A percentile compares a stretch with the other conserved stretches of the same genome.
Conservation (phyloP, 176 grass and related monocot species). For the Tuctoria greenei region DNA sequence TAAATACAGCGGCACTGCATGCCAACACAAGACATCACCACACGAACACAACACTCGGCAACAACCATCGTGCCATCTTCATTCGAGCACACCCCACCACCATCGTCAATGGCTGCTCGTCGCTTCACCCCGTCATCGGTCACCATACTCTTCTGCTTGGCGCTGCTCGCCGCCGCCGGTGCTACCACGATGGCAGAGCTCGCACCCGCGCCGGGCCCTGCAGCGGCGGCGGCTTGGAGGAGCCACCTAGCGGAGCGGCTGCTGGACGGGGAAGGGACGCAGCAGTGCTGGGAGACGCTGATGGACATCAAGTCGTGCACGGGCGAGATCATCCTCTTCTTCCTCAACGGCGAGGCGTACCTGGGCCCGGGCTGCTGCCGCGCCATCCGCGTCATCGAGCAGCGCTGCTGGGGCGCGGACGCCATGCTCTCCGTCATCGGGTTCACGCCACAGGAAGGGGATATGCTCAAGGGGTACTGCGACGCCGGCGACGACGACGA, state of each 20-base stretch:
- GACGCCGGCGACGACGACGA: slow-evolving; percentile 17
- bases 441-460: slow-evolving; percentile 67
- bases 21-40: not conserved
- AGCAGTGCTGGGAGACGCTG: slow-evolving; percentile 69
- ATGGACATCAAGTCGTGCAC: slow-evolving; percentile 70
- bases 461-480: slow-evolving; percentile 69
- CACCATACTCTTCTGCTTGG: slow-evolving; percentile 7
- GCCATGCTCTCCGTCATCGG: slow-evolving; percentile 57
- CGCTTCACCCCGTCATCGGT: not conserved
- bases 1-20: slow-evolving; percentile 32
- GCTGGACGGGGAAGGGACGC: slow-evolving; percentile 37
- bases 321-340: slow-evolving; percentile 75
- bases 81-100: not conserved
- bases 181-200: not conserved
- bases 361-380: slow-evolving; percentile 63
- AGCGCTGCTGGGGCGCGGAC: slow-evolving; percentile 74
- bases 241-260: slow-evolving; percentile 26
- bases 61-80: not conserved
- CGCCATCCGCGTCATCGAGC: slow-evolving; percentile 63
- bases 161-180: not conserved
- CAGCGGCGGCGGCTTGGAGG: not conserved
- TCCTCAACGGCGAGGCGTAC: slow-evolving; percentile 74
- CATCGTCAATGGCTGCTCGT: slow-evolving; percentile 17
- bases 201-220: not conserved
- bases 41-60: not conserved